These are phyloP conservation scores for Vigna mungo DNA, from an alignment of 306 rosid genomes.

Conservation along the genomic window DNA sequence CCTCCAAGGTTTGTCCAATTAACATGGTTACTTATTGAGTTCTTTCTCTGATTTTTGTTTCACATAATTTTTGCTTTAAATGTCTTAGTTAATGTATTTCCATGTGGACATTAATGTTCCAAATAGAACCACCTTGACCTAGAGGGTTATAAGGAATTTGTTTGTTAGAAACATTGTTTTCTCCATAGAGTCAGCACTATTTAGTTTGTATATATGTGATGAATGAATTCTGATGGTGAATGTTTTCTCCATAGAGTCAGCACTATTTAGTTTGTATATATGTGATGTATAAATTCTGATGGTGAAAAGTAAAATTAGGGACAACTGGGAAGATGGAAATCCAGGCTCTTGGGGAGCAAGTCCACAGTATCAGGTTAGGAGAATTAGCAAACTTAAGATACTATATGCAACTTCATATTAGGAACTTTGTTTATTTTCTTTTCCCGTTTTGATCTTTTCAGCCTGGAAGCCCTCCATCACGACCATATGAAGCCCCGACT, in stretches of 20 bases:
- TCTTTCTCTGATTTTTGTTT: slow-evolving; percentile 11
- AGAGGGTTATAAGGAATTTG: slow-evolving; percentile 10
- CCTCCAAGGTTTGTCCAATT: slow-evolving; percentile 76
- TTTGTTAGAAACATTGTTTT: slow-evolving; percentile 14
- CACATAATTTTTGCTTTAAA: neutral
- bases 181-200: neutral
- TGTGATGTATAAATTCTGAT: slow-evolving; percentile 41
- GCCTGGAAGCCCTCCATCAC: slow-evolving; percentile 98
- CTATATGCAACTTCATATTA: slow-evolving; percentile 27
- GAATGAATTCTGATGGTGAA: too few relatives aligned
- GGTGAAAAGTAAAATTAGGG: slow-evolving; percentile 62
- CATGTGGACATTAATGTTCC: slow-evolving; percentile 12
- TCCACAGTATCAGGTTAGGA: slow-evolving; percentile 91
- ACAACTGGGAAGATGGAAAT: slow-evolving; percentile 98
- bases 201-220: slow-evolving; percentile 18
- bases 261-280: slow-evolving; percentile 1
- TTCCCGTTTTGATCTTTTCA: slow-evolving; percentile 46
- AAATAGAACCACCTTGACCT: slow-evolving; percentile 3
- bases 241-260: neutral
- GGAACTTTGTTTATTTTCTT: slow-evolving; percentile 7
- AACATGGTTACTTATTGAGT: slow-evolving; percentile 15
- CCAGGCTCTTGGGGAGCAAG: slow-evolving; percentile 97
- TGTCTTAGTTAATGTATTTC: neutral
- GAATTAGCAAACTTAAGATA: slow-evolving; percentile 31
- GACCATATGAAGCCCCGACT: slow-evolving; percentile 95